Conservation (phyloP, 2,329 filamentous ascomycete genomes). For the Pseudonectria foliicola region DNA sequence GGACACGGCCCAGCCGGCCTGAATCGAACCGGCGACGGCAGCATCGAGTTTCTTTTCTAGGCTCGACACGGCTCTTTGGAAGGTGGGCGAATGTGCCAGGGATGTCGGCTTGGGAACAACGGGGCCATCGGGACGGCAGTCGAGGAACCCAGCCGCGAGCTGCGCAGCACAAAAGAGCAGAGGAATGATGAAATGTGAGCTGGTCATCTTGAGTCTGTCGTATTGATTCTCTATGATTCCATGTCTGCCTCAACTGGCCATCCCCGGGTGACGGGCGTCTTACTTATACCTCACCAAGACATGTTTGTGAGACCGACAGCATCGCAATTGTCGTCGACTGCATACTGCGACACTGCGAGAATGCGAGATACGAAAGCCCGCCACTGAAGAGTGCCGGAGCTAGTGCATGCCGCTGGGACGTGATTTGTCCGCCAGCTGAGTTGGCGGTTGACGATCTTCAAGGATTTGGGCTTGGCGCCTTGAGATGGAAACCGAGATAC, state of each 20-base stretch:
- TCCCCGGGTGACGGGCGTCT: too few relatives aligned
- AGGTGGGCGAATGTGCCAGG: slow-evolving; percentile 14
- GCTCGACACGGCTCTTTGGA: slow-evolving; percentile 22
- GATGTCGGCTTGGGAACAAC: slow-evolving; percentile 26
- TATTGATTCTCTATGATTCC: too few relatives aligned
- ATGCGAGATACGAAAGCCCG: too few relatives aligned
- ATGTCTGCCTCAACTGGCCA: too few relatives aligned
- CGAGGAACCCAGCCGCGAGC: slow-evolving; percentile 9
- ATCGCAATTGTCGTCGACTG: too few relatives aligned
- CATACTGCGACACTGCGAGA: too few relatives aligned
- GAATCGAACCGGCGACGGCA: slow-evolving; percentile 25
- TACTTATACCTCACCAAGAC: too few relatives aligned
- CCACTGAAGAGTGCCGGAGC: too few relatives aligned
- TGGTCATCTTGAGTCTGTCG: slow-evolving; percentile 4
- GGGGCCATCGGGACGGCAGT: slow-evolving; percentile 23
- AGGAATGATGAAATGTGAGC: background rate
- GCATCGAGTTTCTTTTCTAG: slow-evolving; percentile 23
- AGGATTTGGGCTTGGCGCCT: background rate
- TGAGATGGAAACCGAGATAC: slow-evolving; percentile 10
- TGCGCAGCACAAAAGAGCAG: background rate
- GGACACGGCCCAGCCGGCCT: slow-evolving; percentile 26
- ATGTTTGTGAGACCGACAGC: too few relatives aligned
- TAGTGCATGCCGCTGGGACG: background rate
- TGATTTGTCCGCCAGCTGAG: background rate
- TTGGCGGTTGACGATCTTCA: background rate